A percentile compares a stretch with the other conserved stretches of the same genome.
Conservation (phyloP, 208 protist species). For the Vickermania ingenoplastis region DNA sequence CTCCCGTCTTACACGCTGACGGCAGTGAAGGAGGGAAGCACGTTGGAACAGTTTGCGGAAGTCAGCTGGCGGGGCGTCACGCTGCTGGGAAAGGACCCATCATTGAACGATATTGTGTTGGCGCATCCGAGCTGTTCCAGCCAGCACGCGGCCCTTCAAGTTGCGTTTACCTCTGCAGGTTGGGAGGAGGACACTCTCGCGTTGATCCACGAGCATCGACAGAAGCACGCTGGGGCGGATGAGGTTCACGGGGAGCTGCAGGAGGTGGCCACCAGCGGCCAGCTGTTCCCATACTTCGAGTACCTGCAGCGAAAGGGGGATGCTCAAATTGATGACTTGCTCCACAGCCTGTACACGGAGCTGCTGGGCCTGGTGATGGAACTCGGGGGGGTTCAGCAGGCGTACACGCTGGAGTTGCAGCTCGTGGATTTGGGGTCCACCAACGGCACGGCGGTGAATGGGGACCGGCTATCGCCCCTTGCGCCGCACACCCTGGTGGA, state of each 20-base stretch:
- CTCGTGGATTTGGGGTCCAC: constrained; percentile 66
- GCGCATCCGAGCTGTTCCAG: constrained; percentile 76
- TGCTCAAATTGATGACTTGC: not conserved
- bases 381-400: not conserved
- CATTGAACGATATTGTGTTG: constrained; percentile 44
- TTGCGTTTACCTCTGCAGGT: constrained; percentile 30
- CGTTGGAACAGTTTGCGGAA: constrained; percentile 18
- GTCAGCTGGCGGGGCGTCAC: constrained; percentile 42
- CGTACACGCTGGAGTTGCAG: constrained; percentile 37
- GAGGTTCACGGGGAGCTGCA: not conserved
- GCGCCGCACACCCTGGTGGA: constrained; percentile 35
- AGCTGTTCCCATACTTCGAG: no score
- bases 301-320: no score
- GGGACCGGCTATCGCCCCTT: constrained; percentile 24
- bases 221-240: not conserved
- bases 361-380: constrained; percentile 4
- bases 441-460: constrained; percentile 63
- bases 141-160: constrained; percentile 68
- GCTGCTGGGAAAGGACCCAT: constrained; percentile 51
- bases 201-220: constrained; percentile 11
- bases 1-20: constrained; percentile 47
- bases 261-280: not conserved
- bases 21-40: constrained; percentile 38
- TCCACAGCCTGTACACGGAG: not conserved
- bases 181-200: constrained; percentile 7